Evolutionary conservation across 208 protist species (phyloP), one percentile per base, ranked within the genome.

Genomic region (Trypanosoma lewisi): DNA sequence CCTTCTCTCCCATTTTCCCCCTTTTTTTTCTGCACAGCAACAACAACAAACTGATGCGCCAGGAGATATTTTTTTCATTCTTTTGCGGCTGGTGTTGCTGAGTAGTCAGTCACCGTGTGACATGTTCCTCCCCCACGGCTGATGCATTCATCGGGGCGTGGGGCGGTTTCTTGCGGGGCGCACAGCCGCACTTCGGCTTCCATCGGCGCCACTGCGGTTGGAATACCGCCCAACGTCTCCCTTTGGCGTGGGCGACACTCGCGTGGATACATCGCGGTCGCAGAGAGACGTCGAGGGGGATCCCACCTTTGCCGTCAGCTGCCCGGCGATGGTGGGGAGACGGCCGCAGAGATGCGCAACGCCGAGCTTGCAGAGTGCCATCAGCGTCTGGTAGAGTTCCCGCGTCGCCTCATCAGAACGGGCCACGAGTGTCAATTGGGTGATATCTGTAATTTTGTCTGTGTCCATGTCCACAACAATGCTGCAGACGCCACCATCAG

Each of bases 401-500:
- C 50, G 56, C 12, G 66, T 72, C 12, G 56, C 49, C 23, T 54
- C 41, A 4, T 58, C 36, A 19, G 25, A 60, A 23, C 23, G 48
- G 0, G 55, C 57, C 11, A 12, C n/a, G 4, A 72, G 28, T 17
- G 21, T 34, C n/a, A 72, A 44, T 41, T 65, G 66, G 21, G 66
- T 72, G 21, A 72, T 30, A 53, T 72, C 66, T 31, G 57, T 60
- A 14, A 72, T 65, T 48, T 65, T 72, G 4, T 52, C 39, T 6
- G 66, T 64, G 58, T 72, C 42, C 3, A 62, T 36, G 30, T 72
- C 49, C 0, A 72, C 16, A 16, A 72, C 50, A 47, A 72, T 39
- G 28, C 37, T 27, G 30, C 50, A 65, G 5, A 30, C 16, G 0
- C 30, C 30, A 16, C 0, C 8, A 2, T 49, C 50, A 39, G 55